Percentiles rank a stretch among this genome's conserved stretches.
Conservation (phyloP, 2,329 filamentous ascomycete species). For the Diaporthe longicolla region DNA sequence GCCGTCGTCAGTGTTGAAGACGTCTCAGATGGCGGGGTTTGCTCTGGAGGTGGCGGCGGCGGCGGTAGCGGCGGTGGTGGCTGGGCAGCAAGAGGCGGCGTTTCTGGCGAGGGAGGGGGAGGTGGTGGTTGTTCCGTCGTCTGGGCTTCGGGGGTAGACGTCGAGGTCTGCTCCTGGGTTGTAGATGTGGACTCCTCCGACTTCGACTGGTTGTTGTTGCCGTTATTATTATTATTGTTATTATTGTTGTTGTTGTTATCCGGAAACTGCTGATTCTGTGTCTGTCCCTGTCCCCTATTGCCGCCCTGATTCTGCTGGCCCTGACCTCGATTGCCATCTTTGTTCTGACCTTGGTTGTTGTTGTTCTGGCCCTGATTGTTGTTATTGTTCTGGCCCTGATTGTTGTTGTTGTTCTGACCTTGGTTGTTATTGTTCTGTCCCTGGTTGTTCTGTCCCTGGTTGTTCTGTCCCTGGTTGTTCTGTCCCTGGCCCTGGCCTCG, state of each 20-base stretch:
- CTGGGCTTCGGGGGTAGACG: not conserved
- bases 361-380: not conserved
- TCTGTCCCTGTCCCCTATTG: conserved; percentile 30
- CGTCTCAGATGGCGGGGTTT: conserved; percentile 2
- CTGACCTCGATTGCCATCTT: conserved; percentile 13
- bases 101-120: not conserved
- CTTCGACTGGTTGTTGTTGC: conserved; percentile 28
- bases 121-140: not conserved
- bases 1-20: conserved; percentile 2
- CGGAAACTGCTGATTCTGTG: conserved; percentile 18
- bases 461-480: conserved; percentile 8
- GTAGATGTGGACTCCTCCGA: conserved; percentile 10
- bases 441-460: conserved; percentile 4
- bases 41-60: not conserved
- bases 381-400: not conserved
- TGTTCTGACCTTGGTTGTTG: conserved; percentile 17
- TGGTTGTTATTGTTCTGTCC: not conserved
- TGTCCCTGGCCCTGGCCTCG: conserved; percentile 17
- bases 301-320: conserved; percentile 21
- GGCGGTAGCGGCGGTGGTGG: conserved; percentile 2
- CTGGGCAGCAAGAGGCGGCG: not conserved
- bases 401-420: conserved; percentile 1
- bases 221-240: conserved; percentile 21
- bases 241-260: conserved; percentile 24
- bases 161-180: conserved; percentile 13